Evolutionary conservation across 2,329 filamentous ascomycete genomes (phyloP).

Genomic region (Talaromyces albobiverticillius): DNA sequence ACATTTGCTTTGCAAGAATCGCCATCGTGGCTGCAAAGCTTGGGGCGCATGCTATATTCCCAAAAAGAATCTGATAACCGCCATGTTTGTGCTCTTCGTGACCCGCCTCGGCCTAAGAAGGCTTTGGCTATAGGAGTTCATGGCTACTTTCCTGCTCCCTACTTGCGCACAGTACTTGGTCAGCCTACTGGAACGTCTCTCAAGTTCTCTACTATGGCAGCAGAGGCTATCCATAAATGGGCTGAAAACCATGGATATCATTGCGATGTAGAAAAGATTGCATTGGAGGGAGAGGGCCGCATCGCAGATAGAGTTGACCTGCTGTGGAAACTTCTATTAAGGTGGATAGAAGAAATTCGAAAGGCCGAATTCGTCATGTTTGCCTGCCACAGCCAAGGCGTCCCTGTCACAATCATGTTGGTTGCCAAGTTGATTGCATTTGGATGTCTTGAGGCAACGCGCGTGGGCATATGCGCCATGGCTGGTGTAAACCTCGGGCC

Average conservation of each 20-base stretch:
- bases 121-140: conserved; percentile 93
- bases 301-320: conserved; percentile 87
- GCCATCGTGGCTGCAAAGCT: conserved; percentile 64
- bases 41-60: conserved; percentile 44
- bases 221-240: conserved; percentile 80
- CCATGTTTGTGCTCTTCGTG: conserved; percentile 70
- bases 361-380: conserved; percentile 84
- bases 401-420: conserved; percentile 89
- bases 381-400: conserved; percentile 94
- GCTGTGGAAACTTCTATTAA: conserved; percentile 88
- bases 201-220: conserved; percentile 83
- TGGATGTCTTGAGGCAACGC: conserved; percentile 72
- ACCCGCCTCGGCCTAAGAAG: conserved; percentile 71
- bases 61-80: conserved; percentile 59
- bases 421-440: conserved; percentile 89
- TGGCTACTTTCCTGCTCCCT: conserved; percentile 83
- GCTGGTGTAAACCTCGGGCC: conserved; percentile 92
- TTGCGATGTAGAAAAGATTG: conserved; percentile 88
- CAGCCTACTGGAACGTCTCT: conserved; percentile 95
- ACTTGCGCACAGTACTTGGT: conserved; percentile 85
- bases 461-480: conserved; percentile 82
- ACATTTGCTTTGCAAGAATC: conserved; percentile 44
- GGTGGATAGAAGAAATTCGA: conserved; percentile 89
- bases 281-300: conserved; percentile 90
- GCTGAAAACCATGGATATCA: conserved; percentile 68